Conservation (phyloP, 192 early-diverging fungal genomes). For the Coemansia sp. region DNA sequence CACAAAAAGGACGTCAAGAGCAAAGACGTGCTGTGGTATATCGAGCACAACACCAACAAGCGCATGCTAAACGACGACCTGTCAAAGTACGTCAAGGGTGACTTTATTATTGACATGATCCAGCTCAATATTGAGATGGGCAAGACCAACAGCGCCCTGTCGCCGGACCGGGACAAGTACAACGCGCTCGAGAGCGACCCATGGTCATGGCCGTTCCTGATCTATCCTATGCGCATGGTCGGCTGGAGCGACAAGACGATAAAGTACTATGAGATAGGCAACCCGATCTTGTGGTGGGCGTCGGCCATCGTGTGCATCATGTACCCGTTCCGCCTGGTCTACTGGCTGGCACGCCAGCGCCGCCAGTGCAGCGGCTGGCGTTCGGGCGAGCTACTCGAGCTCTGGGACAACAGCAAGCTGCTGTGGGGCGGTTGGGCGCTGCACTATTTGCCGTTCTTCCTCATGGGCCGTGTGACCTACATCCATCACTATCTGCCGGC, state of each 20-base stretch:
- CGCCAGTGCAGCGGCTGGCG: conserved; percentile 32
- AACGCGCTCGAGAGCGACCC: conserved; percentile 61
- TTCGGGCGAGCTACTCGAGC: conserved; percentile 51
- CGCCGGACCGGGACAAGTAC: conserved; percentile 55
- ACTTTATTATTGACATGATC: conserved; percentile 41
- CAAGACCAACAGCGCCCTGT: conserved; percentile 52
- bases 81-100: conserved; percentile 31
- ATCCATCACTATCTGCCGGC: conserved; percentile 95
- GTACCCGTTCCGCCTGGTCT: conserved; percentile 35
- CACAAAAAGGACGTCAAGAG: conserved; percentile 63
- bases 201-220: conserved; percentile 85
- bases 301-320: conserved; percentile 48
- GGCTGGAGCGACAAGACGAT: conserved; percentile 73
- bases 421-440: conserved; percentile 81
- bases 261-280: conserved; percentile 91
- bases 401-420: conserved; percentile 71
- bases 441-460: conserved; percentile 91
- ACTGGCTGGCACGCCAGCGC: conserved; percentile 19
- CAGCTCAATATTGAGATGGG: conserved; percentile 54
- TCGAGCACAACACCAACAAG: conserved; percentile 42
- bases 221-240: conserved; percentile 82
- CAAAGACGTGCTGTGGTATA: conserved; percentile 57
- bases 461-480: conserved; percentile 91
- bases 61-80: conserved; percentile 43
- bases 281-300: conserved; percentile 88